Percentiles rank a stretch among this genome's conserved stretches.
phyloP scores from a whole-genome alignment of 129 eudicot species.

The Flaveria linearis region DNA sequence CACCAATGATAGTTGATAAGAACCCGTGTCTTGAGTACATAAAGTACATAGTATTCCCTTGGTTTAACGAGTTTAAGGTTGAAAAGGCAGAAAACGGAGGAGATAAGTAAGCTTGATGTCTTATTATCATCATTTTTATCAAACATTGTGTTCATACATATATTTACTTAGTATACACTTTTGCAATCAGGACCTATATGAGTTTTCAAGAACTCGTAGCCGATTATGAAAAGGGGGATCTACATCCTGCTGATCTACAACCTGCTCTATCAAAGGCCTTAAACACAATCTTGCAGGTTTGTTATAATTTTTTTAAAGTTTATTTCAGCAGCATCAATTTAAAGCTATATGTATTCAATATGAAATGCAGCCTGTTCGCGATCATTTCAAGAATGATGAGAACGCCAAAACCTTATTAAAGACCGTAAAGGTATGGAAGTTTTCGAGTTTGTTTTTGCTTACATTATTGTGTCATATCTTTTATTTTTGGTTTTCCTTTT shows the following conservation, averaged over 20 bases:
- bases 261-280: constrained; percentile 61
- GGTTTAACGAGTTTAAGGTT: constrained; percentile 57
- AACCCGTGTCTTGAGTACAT: constrained; percentile 73
- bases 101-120: constrained; percentile 44
- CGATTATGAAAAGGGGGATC: constrained; percentile 53
- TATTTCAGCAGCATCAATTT: not conserved
- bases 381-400: not conserved
- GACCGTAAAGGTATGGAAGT: not conserved
- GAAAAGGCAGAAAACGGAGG: constrained; percentile 45
- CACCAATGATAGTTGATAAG: constrained; percentile 46
- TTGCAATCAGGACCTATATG: not conserved
- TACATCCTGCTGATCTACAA: constrained; percentile 63
- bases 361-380: constrained; percentile 2
- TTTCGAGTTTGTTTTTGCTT: not conserved
- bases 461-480: not conserved
- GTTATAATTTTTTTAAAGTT: not conserved
- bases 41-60: constrained; percentile 54
- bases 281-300: constrained; percentile 57
- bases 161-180: not conserved
- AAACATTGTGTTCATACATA: not conserved
- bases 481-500: not conserved
- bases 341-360: not conserved
- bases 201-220: constrained; percentile 43
- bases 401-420: not conserved
- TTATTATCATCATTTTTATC: not conserved